Conservation (phyloP, 768 basidiomycete species). For the Boletus sensibilis region DNA sequence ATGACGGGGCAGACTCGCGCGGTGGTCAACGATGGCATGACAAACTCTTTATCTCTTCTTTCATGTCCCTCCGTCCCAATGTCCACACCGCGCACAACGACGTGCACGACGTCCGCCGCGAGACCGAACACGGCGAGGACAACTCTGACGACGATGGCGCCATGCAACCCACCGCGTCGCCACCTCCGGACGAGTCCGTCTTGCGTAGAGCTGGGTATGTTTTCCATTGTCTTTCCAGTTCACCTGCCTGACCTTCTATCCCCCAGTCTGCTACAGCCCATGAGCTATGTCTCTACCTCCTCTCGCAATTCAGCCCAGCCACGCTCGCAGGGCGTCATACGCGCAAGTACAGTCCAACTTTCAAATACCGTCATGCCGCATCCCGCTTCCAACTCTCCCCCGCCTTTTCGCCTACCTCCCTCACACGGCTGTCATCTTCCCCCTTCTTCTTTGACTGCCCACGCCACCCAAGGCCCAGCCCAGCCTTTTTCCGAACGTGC, state of each 20-base stretch:
- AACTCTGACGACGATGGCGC: slow-evolving; percentile 13
- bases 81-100: neutral
- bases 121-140: neutral
- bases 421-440: neutral
- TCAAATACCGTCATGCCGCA: slow-evolving; percentile 45
- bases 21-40: slow-evolving; percentile 3
- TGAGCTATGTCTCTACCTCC: slow-evolving; percentile 40
- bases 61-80: slow-evolving; percentile 13
- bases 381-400: neutral
- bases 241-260: neutral
- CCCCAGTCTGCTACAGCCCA: slow-evolving; percentile 55
- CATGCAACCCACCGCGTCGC: slow-evolving; percentile 20
- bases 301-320: slow-evolving; percentile 26
- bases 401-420: slow-evolving; percentile 1
- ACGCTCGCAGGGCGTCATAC: slow-evolving; percentile 64
- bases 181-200: slow-evolving; percentile 38
- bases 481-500: slow-evolving; percentile 28
- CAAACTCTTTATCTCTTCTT: neutral
- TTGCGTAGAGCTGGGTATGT: slow-evolving; percentile 58
- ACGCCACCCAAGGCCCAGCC: slow-evolving; percentile 19
- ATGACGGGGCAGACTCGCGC: neutral
- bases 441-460: slow-evolving; percentile 4
- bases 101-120: neutral
- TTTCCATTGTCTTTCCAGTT: neutral
- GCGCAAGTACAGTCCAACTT: slow-evolving; percentile 63